Evolutionary conservation across 176 grass and related monocot genomes (phyloP).

Genomic region (Sorghum bicolor): DNA sequence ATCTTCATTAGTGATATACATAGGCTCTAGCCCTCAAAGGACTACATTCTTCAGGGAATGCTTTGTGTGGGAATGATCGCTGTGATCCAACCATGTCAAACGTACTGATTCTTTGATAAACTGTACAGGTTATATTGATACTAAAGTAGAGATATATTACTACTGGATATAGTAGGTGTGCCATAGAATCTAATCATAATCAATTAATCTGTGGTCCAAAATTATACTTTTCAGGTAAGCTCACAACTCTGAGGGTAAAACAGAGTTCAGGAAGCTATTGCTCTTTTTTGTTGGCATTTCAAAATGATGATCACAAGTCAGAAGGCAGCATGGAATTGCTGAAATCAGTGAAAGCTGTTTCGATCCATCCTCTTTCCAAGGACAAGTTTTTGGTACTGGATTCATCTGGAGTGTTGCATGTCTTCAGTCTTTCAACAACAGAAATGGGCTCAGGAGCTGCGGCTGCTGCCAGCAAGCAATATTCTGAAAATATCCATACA

Average conservation of each 20-base stretch:
- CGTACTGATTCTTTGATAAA: slow-evolving; percentile 7
- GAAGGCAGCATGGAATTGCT: slow-evolving; percentile 35
- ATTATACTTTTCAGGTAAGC: slow-evolving; percentile 73
- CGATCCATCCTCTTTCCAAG: slow-evolving; percentile 65
- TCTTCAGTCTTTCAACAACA: slow-evolving; percentile 42
- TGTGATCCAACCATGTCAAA: background rate
- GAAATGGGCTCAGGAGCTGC: slow-evolving; percentile 31
- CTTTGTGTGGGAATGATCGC: background rate
- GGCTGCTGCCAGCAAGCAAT: slow-evolving; percentile 22
- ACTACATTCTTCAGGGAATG: background rate
- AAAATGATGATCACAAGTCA: slow-evolving; percentile 25
- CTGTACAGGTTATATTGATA: background rate
- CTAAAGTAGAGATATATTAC: background rate
- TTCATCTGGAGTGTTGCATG: slow-evolving; percentile 74
- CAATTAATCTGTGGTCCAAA: slow-evolving; percentile 10
- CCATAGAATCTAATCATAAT: slow-evolving; percentile 12
- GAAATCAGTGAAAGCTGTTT: slow-evolving; percentile 52
- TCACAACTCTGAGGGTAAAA: slow-evolving; percentile 68
- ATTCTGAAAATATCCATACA: slow-evolving; percentile 35
- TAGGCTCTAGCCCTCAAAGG: background rate
- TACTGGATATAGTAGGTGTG: background rate
- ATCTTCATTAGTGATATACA: background rate
- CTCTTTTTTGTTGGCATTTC: slow-evolving; percentile 51
- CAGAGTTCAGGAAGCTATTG: slow-evolving; percentile 70
- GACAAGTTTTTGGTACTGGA: slow-evolving; percentile 77